Percentiles rank a stretch among this genome's conserved stretches.
Evolutionary conservation across 148 eudicot genomes (phyloP).

Genomic region (Rhododendron mucronatum): DNA sequence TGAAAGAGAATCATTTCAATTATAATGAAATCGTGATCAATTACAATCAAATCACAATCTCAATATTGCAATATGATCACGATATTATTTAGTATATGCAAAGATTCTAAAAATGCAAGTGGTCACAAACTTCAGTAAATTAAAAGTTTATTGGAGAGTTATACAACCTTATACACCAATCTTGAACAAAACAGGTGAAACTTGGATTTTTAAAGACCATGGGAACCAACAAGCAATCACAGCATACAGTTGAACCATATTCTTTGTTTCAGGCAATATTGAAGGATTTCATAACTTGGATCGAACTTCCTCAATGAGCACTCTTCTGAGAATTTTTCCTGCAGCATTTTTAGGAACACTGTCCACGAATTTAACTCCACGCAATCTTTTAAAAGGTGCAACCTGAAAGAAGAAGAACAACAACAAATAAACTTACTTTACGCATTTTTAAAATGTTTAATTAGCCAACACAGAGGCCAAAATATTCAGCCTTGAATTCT

Average conservation of each 20-base stretch:
- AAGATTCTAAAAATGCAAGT: too few relatives aligned
- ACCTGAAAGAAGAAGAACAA: slow-evolving; percentile 45
- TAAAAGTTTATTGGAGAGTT: too few relatives aligned
- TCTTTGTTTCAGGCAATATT: neutral
- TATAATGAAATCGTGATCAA: too few relatives aligned
- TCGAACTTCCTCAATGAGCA: slow-evolving; percentile 35
- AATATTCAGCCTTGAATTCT: too few relatives aligned
- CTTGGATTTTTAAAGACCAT: neutral
- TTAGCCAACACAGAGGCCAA: too few relatives aligned
- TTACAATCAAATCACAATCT: too few relatives aligned
- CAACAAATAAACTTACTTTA: neutral
- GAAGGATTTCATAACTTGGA: slow-evolving; percentile 36
- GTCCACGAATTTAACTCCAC: slow-evolving; percentile 39
- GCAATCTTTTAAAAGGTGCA: slow-evolving; percentile 63
- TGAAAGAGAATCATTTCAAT: too few relatives aligned
- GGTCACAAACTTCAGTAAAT: too few relatives aligned
- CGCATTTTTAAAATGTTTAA: too few relatives aligned
- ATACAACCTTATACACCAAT: too few relatives aligned
- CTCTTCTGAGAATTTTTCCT: slow-evolving; percentile 61
- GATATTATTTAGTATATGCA: too few relatives aligned
- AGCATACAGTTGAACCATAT: neutral
- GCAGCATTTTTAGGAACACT: slow-evolving; percentile 53
- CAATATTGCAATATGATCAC: too few relatives aligned
- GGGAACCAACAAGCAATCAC: neutral
- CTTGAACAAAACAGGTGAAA: neutral